Percentiles rank a stretch among this genome's conserved stretches.
Conservation (phyloP, 805 yeast genomes). For the Saturnispora galanensis region DNA sequence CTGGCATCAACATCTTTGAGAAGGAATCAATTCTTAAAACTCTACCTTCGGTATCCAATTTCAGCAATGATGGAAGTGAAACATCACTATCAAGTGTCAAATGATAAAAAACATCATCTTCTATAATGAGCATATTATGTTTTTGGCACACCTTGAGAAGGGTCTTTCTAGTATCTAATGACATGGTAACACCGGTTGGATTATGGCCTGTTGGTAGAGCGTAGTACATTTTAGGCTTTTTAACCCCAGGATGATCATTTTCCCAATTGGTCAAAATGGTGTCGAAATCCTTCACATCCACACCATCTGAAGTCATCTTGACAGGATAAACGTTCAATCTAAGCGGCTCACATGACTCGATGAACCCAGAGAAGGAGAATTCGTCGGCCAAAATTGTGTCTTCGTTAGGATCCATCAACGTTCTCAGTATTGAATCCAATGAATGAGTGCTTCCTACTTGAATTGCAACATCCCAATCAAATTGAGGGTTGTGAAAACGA, state of each 20-base stretch:
- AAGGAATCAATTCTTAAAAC: conserved; percentile 74
- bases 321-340: conserved; percentile 64
- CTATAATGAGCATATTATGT: conserved; percentile 62
- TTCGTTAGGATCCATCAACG: conserved; percentile 58
- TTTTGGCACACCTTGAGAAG: conserved; percentile 54
- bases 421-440: conserved; percentile 75
- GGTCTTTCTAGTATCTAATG: conserved; percentile 44
- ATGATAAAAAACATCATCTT: conserved; percentile 84
- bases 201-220: conserved; percentile 77
- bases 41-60: conserved; percentile 68
- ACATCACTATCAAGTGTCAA: conserved; percentile 41
- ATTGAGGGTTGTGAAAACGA: conserved; percentile 34
- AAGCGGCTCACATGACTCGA: conserved; percentile 69
- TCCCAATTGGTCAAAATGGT: conserved; percentile 60
- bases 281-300: conserved; percentile 62
- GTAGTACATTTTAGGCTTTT: conserved; percentile 51
- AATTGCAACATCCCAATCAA: conserved; percentile 63
- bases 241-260: conserved; percentile 29
- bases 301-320: conserved; percentile 70
- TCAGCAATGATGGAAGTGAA: conserved; percentile 48
- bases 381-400: conserved; percentile 79
- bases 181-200: conserved; percentile 71
- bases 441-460: conserved; percentile 85
- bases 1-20: conserved; percentile 77
- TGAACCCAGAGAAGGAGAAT: conserved; percentile 72